These are phyloP conservation scores for Fusarium pseudograminearum DNA, from an alignment of 2,329 filamentous ascomycete genomes.

Conservation along the genomic window DNA sequence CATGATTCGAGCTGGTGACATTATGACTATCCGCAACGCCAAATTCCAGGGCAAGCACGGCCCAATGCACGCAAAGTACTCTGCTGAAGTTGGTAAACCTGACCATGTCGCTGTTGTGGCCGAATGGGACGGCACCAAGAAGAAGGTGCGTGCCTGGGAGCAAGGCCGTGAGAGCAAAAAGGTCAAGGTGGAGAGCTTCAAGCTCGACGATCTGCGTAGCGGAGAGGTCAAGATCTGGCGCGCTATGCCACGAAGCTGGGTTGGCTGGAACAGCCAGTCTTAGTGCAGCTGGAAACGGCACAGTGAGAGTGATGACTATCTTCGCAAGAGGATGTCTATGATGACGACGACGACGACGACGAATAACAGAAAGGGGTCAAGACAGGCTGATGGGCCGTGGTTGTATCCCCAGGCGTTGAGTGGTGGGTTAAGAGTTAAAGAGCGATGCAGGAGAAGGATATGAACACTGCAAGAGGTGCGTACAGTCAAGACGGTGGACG, in stretches of 20 bases:
- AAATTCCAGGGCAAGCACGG: conserved; percentile 96
- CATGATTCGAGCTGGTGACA: conserved; percentile 92
- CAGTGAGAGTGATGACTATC: conserved; percentile 25
- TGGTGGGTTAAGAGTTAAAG: conserved; percentile 26
- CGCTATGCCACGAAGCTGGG: conserved; percentile 91
- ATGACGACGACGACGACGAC: conserved; percentile 31
- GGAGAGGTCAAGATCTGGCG: conserved; percentile 98
- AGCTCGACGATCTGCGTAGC: conserved; percentile 89
- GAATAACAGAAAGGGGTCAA: conserved; percentile 29
- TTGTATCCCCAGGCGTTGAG: conserved; percentile 30
- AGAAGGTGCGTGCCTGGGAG: conserved; percentile 96
- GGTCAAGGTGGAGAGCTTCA: conserved; percentile 93
- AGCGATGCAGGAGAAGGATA: conserved; percentile 27
- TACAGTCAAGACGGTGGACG: conserved; percentile 10
- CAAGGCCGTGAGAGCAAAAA: conserved; percentile 95
- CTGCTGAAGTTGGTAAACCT: conserved; percentile 84
- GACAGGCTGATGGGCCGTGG: conserved; percentile 23
- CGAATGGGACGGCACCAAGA: conserved; percentile 99
- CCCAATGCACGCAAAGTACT: conserved; percentile 95
- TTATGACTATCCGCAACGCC: conserved; percentile 91
- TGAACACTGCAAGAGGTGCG: conserved; percentile 22
- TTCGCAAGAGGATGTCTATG: conserved; percentile 22
- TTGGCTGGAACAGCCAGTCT: conserved; percentile 82
- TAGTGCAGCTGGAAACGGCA: conserved; percentile 56
- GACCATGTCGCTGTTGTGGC: conserved; percentile 92